Evolutionary conservation across 2,329 filamentous ascomycete genomes (phyloP).

Genomic region (Tricladium varicosporioides): DNA sequence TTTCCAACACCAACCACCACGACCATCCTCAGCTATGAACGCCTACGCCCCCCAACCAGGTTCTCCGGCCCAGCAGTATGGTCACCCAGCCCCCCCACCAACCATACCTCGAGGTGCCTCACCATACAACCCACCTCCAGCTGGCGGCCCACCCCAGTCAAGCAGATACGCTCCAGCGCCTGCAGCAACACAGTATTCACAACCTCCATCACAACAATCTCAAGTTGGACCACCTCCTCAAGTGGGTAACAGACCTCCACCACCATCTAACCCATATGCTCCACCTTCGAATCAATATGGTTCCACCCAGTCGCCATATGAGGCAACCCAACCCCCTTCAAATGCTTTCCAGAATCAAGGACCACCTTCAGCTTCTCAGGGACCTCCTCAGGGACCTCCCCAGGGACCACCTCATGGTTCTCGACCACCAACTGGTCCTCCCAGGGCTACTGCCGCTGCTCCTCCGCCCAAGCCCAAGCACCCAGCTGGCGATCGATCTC

Average conservation of each 20-base stretch:
- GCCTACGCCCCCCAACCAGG: constrained; percentile 61
- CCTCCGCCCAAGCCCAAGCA: constrained; percentile 62
- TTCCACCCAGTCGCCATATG: constrained; percentile 47
- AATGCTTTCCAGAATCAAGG: constrained; percentile 40
- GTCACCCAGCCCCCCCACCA: constrained; percentile 44
- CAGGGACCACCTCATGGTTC: constrained; percentile 35
- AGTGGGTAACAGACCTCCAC: constrained; percentile 42
- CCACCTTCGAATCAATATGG: constrained; percentile 56
- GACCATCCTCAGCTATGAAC: constrained; percentile 57
- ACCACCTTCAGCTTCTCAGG: constrained; percentile 39
- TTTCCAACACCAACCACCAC: constrained; percentile 41
- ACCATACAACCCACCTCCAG: constrained; percentile 80
- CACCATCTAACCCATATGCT: constrained; percentile 45
- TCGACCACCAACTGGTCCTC: constrained; percentile 39
- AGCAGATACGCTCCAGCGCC: constrained; percentile 75
- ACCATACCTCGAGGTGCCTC: constrained; percentile 73
- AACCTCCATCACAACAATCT: constrained; percentile 40
- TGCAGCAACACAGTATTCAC: constrained; percentile 50
- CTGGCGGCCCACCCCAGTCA: constrained; percentile 59
- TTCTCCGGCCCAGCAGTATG: constrained; percentile 40
- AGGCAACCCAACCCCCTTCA: constrained; percentile 37
- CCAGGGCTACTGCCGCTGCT: constrained; percentile 39
- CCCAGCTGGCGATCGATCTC: constrained; percentile 82
- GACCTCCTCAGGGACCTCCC: constrained; percentile 43
- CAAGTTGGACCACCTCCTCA: constrained; percentile 42